Percentiles rank a stretch among this genome's conserved stretches.
Conservation (phyloP, 352 stramenopile species). For the Globisporangium ultimum region DNA sequence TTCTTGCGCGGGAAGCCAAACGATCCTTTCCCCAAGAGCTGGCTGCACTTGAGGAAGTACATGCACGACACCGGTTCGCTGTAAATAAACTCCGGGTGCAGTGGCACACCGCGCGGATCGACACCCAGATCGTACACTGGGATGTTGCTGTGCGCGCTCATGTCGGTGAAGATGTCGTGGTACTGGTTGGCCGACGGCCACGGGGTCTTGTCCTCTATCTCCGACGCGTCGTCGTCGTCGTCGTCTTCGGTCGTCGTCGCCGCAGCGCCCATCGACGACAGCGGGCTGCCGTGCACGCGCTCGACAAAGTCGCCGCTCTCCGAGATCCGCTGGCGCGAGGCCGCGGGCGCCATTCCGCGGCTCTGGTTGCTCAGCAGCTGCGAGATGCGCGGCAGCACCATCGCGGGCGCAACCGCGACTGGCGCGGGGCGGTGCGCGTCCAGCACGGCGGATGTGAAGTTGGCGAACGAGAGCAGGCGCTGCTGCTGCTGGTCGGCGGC, state of each 20-base stretch:
- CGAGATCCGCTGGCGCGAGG: conserved; percentile 13
- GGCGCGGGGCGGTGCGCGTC: neutral
- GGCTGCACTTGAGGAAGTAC: conserved; percentile 69
- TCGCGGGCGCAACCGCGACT: conserved; percentile 2
- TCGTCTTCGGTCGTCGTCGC: conserved; percentile 16
- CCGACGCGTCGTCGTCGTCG: conserved; percentile 26
- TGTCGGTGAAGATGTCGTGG: conserved; percentile 43
- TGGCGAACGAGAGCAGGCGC: conserved; percentile 15
- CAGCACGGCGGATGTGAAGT: conserved; percentile 6
- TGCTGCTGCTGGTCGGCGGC: neutral
- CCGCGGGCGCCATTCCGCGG: conserved; percentile 12
- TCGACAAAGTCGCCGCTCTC: conserved; percentile 10
- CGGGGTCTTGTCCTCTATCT: conserved; percentile 62
- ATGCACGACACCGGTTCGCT: conserved; percentile 67
- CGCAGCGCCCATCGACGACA: neutral
- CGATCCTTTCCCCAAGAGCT: conserved; percentile 59
- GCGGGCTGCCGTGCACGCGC: conserved; percentile 2
- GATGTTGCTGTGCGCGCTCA: conserved; percentile 30
- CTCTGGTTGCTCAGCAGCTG: conserved; percentile 26
- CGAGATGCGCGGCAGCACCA: conserved; percentile 36
- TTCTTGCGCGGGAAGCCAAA: conserved; percentile 72
- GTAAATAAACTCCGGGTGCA: conserved; percentile 80
- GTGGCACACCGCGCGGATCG: conserved; percentile 62
- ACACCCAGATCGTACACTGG: conserved; percentile 69
- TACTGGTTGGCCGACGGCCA: conserved; percentile 73